These are phyloP conservation scores for Arthrobotrys megalospora DNA, from an alignment of 2,329 filamentous ascomycete species.

Conservation along the genomic window DNA sequence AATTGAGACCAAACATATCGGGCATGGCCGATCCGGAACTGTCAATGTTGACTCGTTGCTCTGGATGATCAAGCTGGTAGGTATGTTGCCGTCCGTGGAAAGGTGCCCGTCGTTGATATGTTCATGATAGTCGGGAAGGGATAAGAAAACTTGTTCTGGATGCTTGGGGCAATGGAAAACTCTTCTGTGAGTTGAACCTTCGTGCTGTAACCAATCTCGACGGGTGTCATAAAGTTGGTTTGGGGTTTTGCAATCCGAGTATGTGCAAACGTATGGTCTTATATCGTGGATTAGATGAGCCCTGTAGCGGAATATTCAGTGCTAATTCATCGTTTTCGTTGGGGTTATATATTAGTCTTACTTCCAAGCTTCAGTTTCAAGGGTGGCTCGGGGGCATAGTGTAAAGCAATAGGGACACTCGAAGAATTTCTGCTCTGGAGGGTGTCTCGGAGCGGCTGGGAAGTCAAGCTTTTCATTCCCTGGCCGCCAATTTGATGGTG, in stretches of 20 bases:
- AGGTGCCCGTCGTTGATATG: slow-evolving; percentile 38
- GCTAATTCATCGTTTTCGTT: not conserved
- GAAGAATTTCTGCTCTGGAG: slow-evolving; percentile 31
- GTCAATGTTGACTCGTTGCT: slow-evolving; percentile 39
- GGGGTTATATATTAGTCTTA: slow-evolving; percentile 5
- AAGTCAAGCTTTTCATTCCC: slow-evolving; percentile 44
- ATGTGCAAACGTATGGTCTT: slow-evolving; percentile 53
- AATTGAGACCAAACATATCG: slow-evolving; percentile 30
- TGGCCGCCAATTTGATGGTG: slow-evolving; percentile 43
- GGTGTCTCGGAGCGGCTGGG: slow-evolving; percentile 24
- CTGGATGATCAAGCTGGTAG: slow-evolving; percentile 28
- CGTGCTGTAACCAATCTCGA: slow-evolving; percentile 48
- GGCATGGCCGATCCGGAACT: slow-evolving; percentile 45
- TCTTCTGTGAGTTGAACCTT: slow-evolving; percentile 42
- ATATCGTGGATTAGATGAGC: slow-evolving; percentile 53
- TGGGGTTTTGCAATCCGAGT: slow-evolving; percentile 49
- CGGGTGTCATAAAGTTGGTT: slow-evolving; percentile 56
- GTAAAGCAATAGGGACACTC: slow-evolving; percentile 55
- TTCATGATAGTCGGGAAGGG: slow-evolving; percentile 22
- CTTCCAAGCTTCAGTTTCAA: slow-evolving; percentile 42
- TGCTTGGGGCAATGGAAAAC: slow-evolving; percentile 43
- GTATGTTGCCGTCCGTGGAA: not conserved
- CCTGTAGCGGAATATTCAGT: slow-evolving; percentile 18
- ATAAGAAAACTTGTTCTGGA: slow-evolving; percentile 15
- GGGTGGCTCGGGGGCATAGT: slow-evolving; percentile 20